These are phyloP conservation scores for Podila minutissima DNA, from an alignment of 192 early-diverging fungal species.

Conservation along the genomic window DNA sequence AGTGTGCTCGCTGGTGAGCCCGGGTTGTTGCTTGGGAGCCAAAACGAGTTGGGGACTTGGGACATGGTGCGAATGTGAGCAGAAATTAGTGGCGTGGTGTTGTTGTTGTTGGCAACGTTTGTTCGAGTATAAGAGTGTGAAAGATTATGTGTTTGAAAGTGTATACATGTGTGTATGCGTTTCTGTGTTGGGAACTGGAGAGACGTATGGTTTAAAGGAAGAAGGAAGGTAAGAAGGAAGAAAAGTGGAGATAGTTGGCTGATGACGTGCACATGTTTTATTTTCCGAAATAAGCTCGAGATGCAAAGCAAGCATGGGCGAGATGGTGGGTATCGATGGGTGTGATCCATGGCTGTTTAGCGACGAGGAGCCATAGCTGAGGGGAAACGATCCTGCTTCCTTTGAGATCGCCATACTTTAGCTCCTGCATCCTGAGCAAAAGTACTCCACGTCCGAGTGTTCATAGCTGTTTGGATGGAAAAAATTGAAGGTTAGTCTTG, in stretches of 20 bases:
- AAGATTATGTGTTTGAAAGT: not conserved
- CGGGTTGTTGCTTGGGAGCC: too few relatives aligned
- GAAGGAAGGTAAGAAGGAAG: not conserved
- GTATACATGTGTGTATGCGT: not conserved
- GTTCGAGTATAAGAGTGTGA: not conserved
- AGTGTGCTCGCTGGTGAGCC: too few relatives aligned
- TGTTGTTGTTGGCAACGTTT: too few relatives aligned
- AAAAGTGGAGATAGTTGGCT: not conserved
- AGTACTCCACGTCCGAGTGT: slow-evolving; percentile 31
- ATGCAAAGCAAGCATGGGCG: not conserved
- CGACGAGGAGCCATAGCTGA: too few relatives aligned
- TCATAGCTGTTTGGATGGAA: slow-evolving; percentile 19
- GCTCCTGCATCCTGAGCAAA: slow-evolving; percentile 19
- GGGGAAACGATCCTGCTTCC: too few relatives aligned
- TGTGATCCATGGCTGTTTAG: not conserved
- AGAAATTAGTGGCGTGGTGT: too few relatives aligned
- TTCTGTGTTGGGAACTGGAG: not conserved
- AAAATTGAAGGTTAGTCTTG: not conserved
- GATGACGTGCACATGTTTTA: not conserved
- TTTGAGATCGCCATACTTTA: not conserved
- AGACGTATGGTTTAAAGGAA: not conserved
- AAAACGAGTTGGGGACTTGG: too few relatives aligned
- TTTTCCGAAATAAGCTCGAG: not conserved
- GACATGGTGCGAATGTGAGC: too few relatives aligned
- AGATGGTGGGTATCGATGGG: not conserved